A percentile compares a stretch with the other conserved stretches of the same genome.
These are phyloP conservation scores for Lactarius sp. DNA, from an alignment of 768 basidiomycete genomes.

Conservation along the genomic window DNA sequence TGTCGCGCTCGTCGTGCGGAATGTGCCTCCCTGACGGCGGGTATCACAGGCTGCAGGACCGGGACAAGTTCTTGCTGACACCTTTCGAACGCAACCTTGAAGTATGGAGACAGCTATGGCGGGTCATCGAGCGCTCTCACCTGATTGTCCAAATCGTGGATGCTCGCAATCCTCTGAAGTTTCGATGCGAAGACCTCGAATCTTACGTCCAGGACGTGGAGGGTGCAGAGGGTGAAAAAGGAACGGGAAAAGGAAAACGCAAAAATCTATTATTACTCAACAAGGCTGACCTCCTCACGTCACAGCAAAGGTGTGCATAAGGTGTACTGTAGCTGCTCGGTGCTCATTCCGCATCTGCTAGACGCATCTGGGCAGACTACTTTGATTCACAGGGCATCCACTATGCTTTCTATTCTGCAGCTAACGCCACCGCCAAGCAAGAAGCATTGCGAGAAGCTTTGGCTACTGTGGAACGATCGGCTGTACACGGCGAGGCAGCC, in stretches of 20 bases:
- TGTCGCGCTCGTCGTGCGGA: background rate
- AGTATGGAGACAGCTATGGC: slow-evolving; percentile 98
- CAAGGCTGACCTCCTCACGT: slow-evolving; percentile 89
- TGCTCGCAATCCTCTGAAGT: slow-evolving; percentile 87
- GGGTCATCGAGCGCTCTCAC: slow-evolving; percentile 92
- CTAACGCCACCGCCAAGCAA: slow-evolving; percentile 81
- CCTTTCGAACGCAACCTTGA: slow-evolving; percentile 97
- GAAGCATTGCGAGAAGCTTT: slow-evolving; percentile 56
- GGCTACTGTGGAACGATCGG: slow-evolving; percentile 15
- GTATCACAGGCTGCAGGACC: slow-evolving; percentile 69
- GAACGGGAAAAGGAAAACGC: slow-evolving; percentile 68
- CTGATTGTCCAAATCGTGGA: slow-evolving; percentile 95
- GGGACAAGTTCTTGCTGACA: slow-evolving; percentile 82
- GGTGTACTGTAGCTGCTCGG: background rate
- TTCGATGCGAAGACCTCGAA: slow-evolving; percentile 90
- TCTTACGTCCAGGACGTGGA: slow-evolving; percentile 81
- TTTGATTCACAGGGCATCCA: slow-evolving; percentile 70
- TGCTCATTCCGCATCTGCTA: slow-evolving; percentile 30
- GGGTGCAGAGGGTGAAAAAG: slow-evolving; percentile 73
- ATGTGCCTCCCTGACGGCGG: background rate
- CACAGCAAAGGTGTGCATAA: slow-evolving; percentile 64
- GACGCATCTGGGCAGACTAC: slow-evolving; percentile 86
- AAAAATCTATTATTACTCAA: slow-evolving; percentile 84
- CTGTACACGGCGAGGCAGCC: background rate
- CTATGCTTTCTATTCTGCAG: slow-evolving; percentile 93